phyloP scores from a whole-genome alignment of 257 asterid genomes.

The Nicotiana knightiana region DNA sequence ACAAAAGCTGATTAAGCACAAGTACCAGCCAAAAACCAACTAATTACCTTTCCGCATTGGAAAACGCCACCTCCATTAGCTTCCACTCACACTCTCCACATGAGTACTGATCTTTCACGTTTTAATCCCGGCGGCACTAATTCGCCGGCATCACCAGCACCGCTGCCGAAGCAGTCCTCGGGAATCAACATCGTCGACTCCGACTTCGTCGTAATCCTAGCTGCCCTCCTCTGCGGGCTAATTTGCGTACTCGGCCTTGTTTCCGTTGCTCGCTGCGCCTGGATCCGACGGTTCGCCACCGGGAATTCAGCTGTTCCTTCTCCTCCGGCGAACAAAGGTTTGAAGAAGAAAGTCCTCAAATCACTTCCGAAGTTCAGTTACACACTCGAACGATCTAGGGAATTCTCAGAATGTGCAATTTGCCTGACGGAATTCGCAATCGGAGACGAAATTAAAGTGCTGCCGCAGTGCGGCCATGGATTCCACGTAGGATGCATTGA shows the following conservation, averaged over 20 bases:
- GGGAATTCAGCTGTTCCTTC: not conserved
- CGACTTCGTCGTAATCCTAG: conserved; percentile 23
- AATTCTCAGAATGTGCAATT: conserved; percentile 26
- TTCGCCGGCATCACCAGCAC: conserved; percentile 8
- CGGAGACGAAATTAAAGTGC: conserved; percentile 17
- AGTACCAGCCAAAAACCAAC: not conserved
- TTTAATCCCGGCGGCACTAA: conserved; percentile 7
- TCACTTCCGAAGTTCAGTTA: conserved; percentile 20
- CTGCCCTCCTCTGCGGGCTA: conserved; percentile 25
- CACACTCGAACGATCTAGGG: not conserved
- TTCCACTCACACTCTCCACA: not conserved
- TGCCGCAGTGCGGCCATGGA: conserved; percentile 31
- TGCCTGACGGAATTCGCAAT: conserved; percentile 19
- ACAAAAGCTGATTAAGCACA: not conserved
- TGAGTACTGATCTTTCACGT: conserved; percentile 11
- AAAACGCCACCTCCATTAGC: not conserved
- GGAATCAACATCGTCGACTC: not conserved
- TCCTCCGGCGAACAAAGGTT: conserved; percentile 15
- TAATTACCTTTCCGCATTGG: not conserved
- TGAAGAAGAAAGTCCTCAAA: conserved; percentile 22
- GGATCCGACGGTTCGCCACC: conserved; percentile 21
- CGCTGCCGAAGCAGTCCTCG: not conserved
- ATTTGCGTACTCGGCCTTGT: conserved; percentile 25
- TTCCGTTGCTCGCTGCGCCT: conserved; percentile 22
- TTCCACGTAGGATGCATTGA: conserved; percentile 26